Evolutionary conservation across 768 basidiomycete species (phyloP).

Genomic region (Trametes gibbosa): DNA sequence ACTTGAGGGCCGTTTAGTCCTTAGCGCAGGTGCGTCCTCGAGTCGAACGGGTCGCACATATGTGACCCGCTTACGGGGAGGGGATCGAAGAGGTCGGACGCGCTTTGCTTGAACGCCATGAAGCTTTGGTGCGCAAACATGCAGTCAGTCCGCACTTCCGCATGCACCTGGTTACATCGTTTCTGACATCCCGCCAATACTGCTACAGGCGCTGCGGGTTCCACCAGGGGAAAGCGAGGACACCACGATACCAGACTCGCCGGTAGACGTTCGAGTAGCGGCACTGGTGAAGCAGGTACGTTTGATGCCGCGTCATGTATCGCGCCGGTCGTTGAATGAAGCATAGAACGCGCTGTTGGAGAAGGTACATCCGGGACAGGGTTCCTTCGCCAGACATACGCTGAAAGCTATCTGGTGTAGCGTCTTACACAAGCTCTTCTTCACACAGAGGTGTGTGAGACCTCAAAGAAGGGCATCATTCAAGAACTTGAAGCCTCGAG

Average conservation of each 20-base stretch:
- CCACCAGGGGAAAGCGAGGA: not conserved
- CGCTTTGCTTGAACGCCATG: conserved; percentile 81
- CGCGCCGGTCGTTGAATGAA: not conserved
- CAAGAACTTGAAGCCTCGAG: conserved; percentile 76
- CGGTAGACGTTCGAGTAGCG: conserved; percentile 28
- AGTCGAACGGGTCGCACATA: not conserved
- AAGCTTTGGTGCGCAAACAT: conserved; percentile 75
- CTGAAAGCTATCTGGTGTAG: conserved; percentile 35
- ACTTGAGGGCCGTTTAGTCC: conserved; percentile 72
- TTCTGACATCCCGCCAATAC: not conserved
- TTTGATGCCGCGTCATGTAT: not conserved
- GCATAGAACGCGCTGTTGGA: conserved; percentile 28
- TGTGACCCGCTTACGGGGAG: not conserved
- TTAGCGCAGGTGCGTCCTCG: conserved; percentile 75
- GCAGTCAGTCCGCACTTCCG: conserved; percentile 45
- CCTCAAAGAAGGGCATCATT: conserved; percentile 69
- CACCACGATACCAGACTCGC: conserved; percentile 12
- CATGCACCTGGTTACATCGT: not conserved
- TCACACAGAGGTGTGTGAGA: conserved; percentile 79
- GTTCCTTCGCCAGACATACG: conserved; percentile 2
- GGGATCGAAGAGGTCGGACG: conserved; percentile 74
- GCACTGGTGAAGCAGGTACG: conserved; percentile 28
- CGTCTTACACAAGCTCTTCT: conserved; percentile 75
- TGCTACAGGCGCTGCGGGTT: not conserved
- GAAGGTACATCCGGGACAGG: conserved; percentile 31